A percentile compares a stretch with the other conserved stretches of the same genome.
These are phyloP conservation scores for Durio zibethinus DNA, from an alignment of 345 rosid genomes.

Conservation along the genomic window DNA sequence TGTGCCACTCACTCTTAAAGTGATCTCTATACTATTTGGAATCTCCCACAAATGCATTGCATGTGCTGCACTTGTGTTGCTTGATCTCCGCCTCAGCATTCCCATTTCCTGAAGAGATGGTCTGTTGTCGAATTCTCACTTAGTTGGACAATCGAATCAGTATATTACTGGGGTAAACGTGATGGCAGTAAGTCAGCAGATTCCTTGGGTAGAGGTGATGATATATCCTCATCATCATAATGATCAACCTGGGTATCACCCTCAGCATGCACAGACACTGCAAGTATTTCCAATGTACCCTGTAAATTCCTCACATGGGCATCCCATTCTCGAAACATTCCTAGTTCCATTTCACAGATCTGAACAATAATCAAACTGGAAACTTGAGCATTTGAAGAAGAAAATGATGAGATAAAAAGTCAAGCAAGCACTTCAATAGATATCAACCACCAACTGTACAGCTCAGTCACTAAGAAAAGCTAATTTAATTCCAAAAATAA, in stretches of 20 bases:
- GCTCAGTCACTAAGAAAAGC: not conserved
- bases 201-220: conserved; percentile 33
- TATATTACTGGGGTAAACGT: not conserved
- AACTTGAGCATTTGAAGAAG: not conserved
- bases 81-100: conserved; percentile 47
- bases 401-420: not conserved
- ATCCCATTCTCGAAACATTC: conserved; percentile 78
- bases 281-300: conserved; percentile 85
- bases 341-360: conserved; percentile 88
- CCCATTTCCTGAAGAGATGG: conserved; percentile 37
- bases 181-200: conserved; percentile 25
- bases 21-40: conserved; percentile 84
- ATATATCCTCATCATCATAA: conserved; percentile 63
- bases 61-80: conserved; percentile 79
- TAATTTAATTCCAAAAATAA: not conserved
- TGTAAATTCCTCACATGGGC: conserved; percentile 68
- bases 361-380: conserved; percentile 26
- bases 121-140: conserved; percentile 31
- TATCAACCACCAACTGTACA: not conserved
- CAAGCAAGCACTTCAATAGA: not conserved
- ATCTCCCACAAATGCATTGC: conserved; percentile 72
- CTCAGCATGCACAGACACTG: conserved; percentile 83
- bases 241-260: conserved; percentile 82
- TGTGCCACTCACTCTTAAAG: conserved; percentile 96
- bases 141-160: conserved; percentile 29